Evolutionary conservation across 805 yeast species (phyloP).

Genomic region (Clavispora carvajalis): DNA sequence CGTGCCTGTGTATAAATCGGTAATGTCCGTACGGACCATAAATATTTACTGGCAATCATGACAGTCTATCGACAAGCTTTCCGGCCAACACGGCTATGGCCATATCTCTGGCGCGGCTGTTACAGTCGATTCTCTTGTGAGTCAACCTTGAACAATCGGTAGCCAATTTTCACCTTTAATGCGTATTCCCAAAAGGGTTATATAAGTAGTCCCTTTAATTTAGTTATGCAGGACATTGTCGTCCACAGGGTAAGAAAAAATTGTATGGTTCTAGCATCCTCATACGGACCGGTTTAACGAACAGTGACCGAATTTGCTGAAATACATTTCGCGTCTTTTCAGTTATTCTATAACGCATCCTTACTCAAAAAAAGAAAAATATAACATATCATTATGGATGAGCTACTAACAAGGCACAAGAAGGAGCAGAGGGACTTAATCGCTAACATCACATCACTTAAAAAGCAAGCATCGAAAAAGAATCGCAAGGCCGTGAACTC

Average conservation of each 20-base stretch:
- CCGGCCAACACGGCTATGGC: too few relatives aligned
- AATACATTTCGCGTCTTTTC: too few relatives aligned
- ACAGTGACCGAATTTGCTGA: too few relatives aligned
- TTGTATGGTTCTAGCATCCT: neutral
- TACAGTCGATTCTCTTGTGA: too few relatives aligned
- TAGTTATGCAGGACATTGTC: neutral
- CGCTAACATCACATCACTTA: slow-evolving; percentile 66
- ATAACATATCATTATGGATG: slow-evolving; percentile 37
- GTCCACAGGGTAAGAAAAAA: neutral
- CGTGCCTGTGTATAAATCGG: neutral
- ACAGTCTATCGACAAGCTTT: too few relatives aligned
- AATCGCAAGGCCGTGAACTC: slow-evolving; percentile 61
- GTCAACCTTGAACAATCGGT: too few relatives aligned
- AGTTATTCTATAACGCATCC: too few relatives aligned
- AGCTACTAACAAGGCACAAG: slow-evolving; percentile 54
- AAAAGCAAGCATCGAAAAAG: slow-evolving; percentile 78
- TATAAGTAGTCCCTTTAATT: neutral
- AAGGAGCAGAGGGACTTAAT: slow-evolving; percentile 64
- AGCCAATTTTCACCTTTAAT: too few relatives aligned
- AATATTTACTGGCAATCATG: neutral
- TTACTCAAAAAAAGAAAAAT: too few relatives aligned
- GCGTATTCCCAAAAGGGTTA: neutral
- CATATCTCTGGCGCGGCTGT: too few relatives aligned
- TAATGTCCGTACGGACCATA: neutral
- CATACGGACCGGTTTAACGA: too few relatives aligned